Base-by-base conservation (phyloP, 192 early-diverging fungal genomes). In the Cladochytrium replicatum region DNA sequence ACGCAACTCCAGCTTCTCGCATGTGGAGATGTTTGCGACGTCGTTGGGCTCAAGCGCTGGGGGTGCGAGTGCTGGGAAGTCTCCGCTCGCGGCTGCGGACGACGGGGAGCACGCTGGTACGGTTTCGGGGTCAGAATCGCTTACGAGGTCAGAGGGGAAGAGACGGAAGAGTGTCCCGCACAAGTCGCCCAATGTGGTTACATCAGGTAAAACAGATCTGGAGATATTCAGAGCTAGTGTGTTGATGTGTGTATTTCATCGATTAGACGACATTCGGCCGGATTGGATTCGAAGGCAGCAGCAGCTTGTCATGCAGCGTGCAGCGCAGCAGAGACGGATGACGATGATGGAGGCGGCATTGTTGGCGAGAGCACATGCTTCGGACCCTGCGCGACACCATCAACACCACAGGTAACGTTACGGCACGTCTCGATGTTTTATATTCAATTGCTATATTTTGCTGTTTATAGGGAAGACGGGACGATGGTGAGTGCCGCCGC, bases 211-310 rank as follows among this genome's bases (percentile, higher is more conserved):
- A 17, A 28, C 3, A 28, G 9, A 6, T 49, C 17, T 11, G 8
- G 8, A 15, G 22, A 24, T 22, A 2, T 23, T 19, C 17, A 30
- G 15, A 2, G 0, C 23, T 40, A n/a, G 21, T 2, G 32, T 23
- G 19, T 31, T 6, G 15, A 11, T 19, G 38, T 49, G 2, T 54
- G 5, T 7, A 4, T 15, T 23, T 31, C 42, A 46, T 24, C 28
- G 25, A 37, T 21, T 50, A 85, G 84, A 87, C 50, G 75, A 83
- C 50, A 55, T 87, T 30, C 69, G 84, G 42, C 84, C 85, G 9
- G 74, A 84, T 53, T 83, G 81, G 81, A 64, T 67, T 37, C 64
- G 42, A 48, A 60, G 57, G 23, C 70, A 68, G 43, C 74, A 56
- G 46, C 69, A 55, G 43, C 60, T 46, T 8, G 65, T 60, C n/a